Percentiles rank a stretch among this genome's conserved stretches.
phyloP scores from a whole-genome alignment of 2,329 filamentous ascomycete genomes.

The Ramularia endophylla region DNA sequence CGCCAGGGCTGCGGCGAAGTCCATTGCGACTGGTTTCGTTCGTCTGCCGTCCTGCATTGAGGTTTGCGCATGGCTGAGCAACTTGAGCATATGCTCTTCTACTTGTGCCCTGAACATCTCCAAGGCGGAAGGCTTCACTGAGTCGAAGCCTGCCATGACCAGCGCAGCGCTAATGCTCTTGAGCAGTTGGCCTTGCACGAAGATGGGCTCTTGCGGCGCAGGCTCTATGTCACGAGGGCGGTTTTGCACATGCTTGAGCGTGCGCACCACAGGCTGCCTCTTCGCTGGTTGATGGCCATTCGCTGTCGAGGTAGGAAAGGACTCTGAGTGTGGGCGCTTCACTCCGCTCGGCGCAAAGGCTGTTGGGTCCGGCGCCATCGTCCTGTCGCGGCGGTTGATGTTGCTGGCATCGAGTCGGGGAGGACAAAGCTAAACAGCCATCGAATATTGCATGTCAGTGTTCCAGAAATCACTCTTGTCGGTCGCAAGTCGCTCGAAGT shows the following conservation, averaged over 20 bases:
- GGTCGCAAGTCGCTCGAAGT: constrained; percentile 6
- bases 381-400: neutral
- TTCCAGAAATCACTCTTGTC: neutral
- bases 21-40: constrained; percentile 50
- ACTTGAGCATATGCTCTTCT: constrained; percentile 55
- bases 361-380: constrained; percentile 11
- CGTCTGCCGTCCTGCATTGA: constrained; percentile 55
- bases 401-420: no score
- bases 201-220: constrained; percentile 44
- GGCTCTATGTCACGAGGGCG: constrained; percentile 27
- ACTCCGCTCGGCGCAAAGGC: constrained; percentile 8
- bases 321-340: constrained; percentile 14
- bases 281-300: constrained; percentile 10
- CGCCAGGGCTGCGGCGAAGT: constrained; percentile 52
- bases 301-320: neutral
- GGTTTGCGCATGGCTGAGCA: constrained; percentile 48
- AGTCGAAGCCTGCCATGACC: constrained; percentile 49
- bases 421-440: neutral
- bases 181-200: constrained; percentile 50
- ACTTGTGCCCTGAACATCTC: constrained; percentile 50
- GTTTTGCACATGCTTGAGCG: constrained; percentile 23
- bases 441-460: neutral
- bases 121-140: constrained; percentile 50
- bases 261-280: constrained; percentile 19
- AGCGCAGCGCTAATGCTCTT: constrained; percentile 50